phyloP scores from a whole-genome alignment of 129 eudicot species.

The Dittrichia graveolens region DNA sequence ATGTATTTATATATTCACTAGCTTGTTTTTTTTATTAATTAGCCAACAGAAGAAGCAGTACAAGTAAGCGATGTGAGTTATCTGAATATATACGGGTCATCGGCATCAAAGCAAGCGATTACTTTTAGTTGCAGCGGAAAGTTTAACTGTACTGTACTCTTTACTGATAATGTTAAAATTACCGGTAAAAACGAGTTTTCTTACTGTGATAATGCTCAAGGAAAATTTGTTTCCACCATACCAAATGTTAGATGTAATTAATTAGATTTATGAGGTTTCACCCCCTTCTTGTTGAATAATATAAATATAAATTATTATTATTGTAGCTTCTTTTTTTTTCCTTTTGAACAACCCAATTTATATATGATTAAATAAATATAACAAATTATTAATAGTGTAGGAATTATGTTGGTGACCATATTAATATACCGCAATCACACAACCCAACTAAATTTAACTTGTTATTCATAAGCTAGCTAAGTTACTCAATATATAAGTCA shows the following conservation, averaged over 20 bases:
- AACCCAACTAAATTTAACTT: too few relatives aligned
- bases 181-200: conserved; percentile 15
- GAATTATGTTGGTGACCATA: too few relatives aligned
- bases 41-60: conserved; percentile 27
- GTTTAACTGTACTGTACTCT: conserved; percentile 31
- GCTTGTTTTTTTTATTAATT: not conserved
- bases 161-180: conserved; percentile 28
- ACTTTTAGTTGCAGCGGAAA: conserved; percentile 38
- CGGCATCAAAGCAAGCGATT: conserved; percentile 29
- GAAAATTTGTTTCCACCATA: conserved; percentile 13
- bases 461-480: too few relatives aligned
- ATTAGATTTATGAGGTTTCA: not conserved
- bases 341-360: too few relatives aligned
- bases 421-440: too few relatives aligned
- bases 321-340: too few relatives aligned
- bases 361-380: too few relatives aligned
- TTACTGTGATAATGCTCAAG: conserved; percentile 30
- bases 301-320: too few relatives aligned
- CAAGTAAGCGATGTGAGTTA: conserved; percentile 37
- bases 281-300: too few relatives aligned
- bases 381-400: too few relatives aligned
- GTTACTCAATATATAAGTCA: too few relatives aligned
- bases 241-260: conserved; percentile 22
- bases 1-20: too few relatives aligned
- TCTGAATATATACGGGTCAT: conserved; percentile 33